Percentiles rank a stretch among this genome's conserved stretches.
phyloP scores from a whole-genome alignment of 148 eudicot genomes.

The Amaranthus palmeri region DNA sequence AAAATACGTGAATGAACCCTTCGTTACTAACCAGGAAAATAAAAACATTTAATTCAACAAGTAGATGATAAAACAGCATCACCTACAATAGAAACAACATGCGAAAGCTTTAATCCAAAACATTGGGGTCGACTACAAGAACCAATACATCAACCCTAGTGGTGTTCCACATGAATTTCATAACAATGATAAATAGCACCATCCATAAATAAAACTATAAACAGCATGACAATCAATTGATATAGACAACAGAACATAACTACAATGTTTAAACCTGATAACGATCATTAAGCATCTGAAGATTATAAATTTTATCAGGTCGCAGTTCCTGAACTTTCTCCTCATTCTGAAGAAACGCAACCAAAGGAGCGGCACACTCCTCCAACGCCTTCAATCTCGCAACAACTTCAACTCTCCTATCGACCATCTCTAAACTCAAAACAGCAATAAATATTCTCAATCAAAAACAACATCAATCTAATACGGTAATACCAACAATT shows the following conservation, averaged over 20 bases:
- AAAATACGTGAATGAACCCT: no score
- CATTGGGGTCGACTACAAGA: no score
- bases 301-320: conserved; percentile 81
- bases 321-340: conserved; percentile 83
- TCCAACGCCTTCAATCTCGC: conserved; percentile 81
- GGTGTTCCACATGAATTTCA: no score
- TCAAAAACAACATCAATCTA: neutral
- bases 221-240: neutral
- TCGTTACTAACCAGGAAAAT: no score
- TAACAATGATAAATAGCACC: no score
- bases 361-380: conserved; percentile 81
- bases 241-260: neutral
- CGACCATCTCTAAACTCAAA: conserved; percentile 71
- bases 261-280: conserved; percentile 42
- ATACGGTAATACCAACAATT: neutral
- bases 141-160: no score
- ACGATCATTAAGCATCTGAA: conserved; percentile 86
- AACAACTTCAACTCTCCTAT: conserved; percentile 87
- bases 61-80: no score
- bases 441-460: neutral
- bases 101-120: no score
- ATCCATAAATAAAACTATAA: neutral
- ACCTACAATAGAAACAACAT: no score
- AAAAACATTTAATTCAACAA: no score
- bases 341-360: conserved; percentile 72